phyloP scores from a whole-genome alignment of 2,329 filamentous ascomycete species.

The Penicillium griseofulvum region DNA sequence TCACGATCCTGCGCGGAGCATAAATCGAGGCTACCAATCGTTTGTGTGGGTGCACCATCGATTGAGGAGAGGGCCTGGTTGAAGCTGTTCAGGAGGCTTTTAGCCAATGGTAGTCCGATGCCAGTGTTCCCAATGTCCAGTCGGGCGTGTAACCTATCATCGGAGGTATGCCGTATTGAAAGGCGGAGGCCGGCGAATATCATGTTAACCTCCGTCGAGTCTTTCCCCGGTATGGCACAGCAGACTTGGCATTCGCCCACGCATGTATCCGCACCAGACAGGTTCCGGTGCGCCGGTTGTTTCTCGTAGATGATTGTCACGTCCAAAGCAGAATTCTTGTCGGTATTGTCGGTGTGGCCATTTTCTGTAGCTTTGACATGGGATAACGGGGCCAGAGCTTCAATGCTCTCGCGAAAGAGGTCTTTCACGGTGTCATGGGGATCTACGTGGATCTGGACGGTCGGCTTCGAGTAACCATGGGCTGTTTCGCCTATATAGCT shows the following conservation, averaged over 20 bases:
- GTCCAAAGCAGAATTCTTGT: neutral
- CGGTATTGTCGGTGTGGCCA: neutral
- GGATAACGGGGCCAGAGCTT: neutral
- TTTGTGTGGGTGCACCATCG: neutral
- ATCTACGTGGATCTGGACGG: conserved; percentile 11
- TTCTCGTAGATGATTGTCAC: conserved; percentile 8
- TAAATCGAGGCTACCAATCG: conserved; percentile 10
- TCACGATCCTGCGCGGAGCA: conserved; percentile 13
- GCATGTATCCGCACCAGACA: neutral
- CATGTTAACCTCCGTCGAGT: neutral
- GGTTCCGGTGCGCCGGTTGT: neutral
- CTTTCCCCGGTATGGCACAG: neutral
- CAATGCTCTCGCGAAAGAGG: conserved; percentile 2
- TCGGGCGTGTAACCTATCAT: conserved; percentile 5
- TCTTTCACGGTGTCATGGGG: conserved; percentile 8
- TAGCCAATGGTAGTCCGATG: conserved; percentile 11
- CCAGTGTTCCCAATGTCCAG: conserved; percentile 4
- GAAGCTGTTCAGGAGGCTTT: conserved; percentile 14
- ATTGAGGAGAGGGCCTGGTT: conserved; percentile 12
- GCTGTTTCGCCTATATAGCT: conserved; percentile 9
- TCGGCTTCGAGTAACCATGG: neutral
- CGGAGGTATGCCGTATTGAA: conserved; percentile 5
- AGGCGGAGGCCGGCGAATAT: conserved; percentile 2
- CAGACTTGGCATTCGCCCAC: conserved; percentile 1
- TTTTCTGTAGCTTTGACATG: neutral